Percentiles rank a stretch among this genome's conserved stretches.
Evolutionary conservation across 495 filamentous ascomycete species (phyloP).

Genomic region (Talaromyces nanjingensis): DNA sequence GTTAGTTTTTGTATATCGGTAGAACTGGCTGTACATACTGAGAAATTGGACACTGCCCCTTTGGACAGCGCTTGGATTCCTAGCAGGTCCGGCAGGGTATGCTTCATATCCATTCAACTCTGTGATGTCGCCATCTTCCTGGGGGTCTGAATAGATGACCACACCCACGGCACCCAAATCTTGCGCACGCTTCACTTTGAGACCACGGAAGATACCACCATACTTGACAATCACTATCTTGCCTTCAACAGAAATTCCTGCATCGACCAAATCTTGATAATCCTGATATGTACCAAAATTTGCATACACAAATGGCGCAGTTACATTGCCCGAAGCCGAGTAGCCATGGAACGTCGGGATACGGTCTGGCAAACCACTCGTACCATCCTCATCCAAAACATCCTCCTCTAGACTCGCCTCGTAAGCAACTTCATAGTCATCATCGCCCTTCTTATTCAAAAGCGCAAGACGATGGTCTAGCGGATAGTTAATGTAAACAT

Average conservation of each 20-base stretch:
- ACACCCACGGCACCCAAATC: constrained; percentile 87
- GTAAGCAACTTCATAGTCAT: constrained; percentile 50
- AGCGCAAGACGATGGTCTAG: constrained; percentile 70
- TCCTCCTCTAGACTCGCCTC: constrained; percentile 83
- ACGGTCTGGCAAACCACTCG: constrained; percentile 61
- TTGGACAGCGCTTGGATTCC: constrained; percentile 85
- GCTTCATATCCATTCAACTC: constrained; percentile 71
- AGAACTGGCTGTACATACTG: constrained; percentile 34
- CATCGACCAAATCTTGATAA: constrained; percentile 72
- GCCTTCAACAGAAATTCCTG: constrained; percentile 68
- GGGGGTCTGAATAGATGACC: constrained; percentile 82
- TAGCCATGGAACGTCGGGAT: constrained; percentile 96
- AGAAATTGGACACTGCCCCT: constrained; percentile 85
- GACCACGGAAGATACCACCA: constrained; percentile 76
- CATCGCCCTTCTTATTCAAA: constrained; percentile 46
- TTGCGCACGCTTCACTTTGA: constrained; percentile 89
- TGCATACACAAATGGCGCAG: constrained; percentile 72
- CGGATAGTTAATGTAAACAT: constrained; percentile 90
- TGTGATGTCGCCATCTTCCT: constrained; percentile 76
- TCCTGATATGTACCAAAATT: constrained; percentile 85
- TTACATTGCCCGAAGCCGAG: constrained; percentile 85
- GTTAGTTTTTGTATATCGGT: constrained; percentile 9
- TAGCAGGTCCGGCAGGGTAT: constrained; percentile 83
- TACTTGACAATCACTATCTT: constrained; percentile 88
- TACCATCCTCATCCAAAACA: constrained; percentile 76